Base-by-base conservation (phyloP, 768 basidiomycete species). In the Phanerochaete carnosa region DNA sequence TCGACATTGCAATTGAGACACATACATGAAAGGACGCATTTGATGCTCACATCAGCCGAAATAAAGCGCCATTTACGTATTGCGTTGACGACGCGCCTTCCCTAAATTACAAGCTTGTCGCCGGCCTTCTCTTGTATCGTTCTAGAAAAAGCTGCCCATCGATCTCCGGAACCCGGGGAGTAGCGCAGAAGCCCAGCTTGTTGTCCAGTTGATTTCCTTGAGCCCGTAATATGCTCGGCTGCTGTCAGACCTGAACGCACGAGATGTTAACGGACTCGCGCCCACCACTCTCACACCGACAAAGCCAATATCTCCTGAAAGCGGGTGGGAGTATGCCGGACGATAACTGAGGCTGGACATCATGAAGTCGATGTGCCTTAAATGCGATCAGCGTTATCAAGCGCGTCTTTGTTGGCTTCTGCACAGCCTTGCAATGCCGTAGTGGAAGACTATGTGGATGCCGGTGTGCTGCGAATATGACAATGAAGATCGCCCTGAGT, bases 391-490 rank as follows among this genome's bases (percentile, higher is more conserved):
- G 13, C 16, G 37, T 35, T 25, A 47, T 12, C 15, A 16, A 47
- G 28, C 2, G 22, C 22, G 28, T 12, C n/a, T n/a, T n/a, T n/a
- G n/a, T n/a, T n/a, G n/a, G n/a, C n/a, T n/a, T n/a, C n/a, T n/a
- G 16, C 28, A 53, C 11, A 75, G 61, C 63, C 74, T 75, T 66
- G 76, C 74, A 12, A 73, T 64, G 2, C 78, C 66, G 62, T 78
- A 73, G 30, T 76, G 77, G 59, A 6, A 12, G 15, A 32, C 30
- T 2, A 62, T 57, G 43, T 62, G 61, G 28, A 62, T 29, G 26
- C 56, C 61, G 19, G 56, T 26, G 6, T 43, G 49, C 61, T 58
- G 33, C 23, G 19, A 11, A 28, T 6, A n/a, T 11, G 59, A 55
- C 9, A 58, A 47, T 58, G 46, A 26, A 3, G 26, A 25, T 6